Conservation (phyloP, 257 asterid species). For the Solanum tarapatanum region DNA sequence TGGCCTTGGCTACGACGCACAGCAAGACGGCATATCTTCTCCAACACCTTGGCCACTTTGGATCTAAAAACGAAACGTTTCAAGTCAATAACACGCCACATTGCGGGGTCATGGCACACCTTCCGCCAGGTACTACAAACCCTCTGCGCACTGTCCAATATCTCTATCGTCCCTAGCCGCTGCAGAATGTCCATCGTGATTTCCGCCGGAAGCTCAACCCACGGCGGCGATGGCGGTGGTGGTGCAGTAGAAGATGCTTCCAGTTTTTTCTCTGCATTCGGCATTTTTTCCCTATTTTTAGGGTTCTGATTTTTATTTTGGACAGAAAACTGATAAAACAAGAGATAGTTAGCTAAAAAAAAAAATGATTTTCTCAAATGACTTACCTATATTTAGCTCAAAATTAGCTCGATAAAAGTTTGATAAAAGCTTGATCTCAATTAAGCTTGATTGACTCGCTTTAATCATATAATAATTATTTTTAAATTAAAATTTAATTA, state of each 20-base stretch:
- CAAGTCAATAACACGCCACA: conserved; percentile 10
- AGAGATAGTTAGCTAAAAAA: too few relatives aligned
- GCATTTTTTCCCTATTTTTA: background rate
- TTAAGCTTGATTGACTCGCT: background rate
- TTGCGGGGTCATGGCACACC: background rate
- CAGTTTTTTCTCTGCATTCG: background rate
- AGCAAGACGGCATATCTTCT: background rate
- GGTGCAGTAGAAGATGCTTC: background rate
- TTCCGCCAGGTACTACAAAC: conserved; percentile 1
- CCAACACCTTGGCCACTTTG: background rate
- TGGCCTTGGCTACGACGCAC: conserved; percentile 20
- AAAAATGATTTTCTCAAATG: too few relatives aligned
- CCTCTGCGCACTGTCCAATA: background rate
- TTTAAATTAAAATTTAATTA: too few relatives aligned
- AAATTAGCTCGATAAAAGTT: background rate
- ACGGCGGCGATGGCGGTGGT: background rate
- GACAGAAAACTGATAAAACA: background rate
- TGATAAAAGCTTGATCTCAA: background rate
- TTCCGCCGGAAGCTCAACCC: background rate
- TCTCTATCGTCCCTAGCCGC: background rate
- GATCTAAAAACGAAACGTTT: background rate
- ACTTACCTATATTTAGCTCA: too few relatives aligned
- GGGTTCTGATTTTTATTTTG: background rate
- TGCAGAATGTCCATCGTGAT: background rate
- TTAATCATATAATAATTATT: too few relatives aligned